A percentile compares a stretch with the other conserved stretches of the same genome.
phyloP scores from a whole-genome alignment of 371 early-diverging fungal species.

The Apophysomyces variabilis region DNA sequence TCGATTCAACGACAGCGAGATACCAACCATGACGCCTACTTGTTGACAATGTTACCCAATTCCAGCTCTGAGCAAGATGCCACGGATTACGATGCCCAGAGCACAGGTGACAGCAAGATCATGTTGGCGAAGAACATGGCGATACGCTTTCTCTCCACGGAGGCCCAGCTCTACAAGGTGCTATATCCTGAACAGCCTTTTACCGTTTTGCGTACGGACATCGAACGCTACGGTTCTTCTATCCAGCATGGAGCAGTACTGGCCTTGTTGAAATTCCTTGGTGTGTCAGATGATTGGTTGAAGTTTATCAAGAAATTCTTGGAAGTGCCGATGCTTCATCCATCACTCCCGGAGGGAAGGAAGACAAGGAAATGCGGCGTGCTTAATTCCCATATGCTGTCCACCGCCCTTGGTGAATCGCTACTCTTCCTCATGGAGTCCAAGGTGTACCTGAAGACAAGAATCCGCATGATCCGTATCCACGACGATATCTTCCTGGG shows the following conservation, averaged over 20 bases:
- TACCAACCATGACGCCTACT: neutral
- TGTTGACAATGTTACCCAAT: neutral
- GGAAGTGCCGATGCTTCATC: slow-evolving; percentile 17
- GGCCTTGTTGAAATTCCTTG: slow-evolving; percentile 19
- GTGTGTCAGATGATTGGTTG: slow-evolving; percentile 16
- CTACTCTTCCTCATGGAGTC: slow-evolving; percentile 22
- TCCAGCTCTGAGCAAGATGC: neutral
- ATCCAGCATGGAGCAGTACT: slow-evolving; percentile 18
- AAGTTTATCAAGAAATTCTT: slow-evolving; percentile 18
- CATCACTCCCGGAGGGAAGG: slow-evolving; percentile 8
- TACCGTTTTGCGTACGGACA: slow-evolving; percentile 23
- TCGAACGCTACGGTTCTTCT: slow-evolving; percentile 27
- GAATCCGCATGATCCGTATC: slow-evolving; percentile 14
- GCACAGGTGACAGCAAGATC: neutral
- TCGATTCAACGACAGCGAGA: neutral
- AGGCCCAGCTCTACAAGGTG: slow-evolving; percentile 18
- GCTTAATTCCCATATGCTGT: slow-evolving; percentile 19
- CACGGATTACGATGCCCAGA: neutral
- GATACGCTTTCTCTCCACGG: slow-evolving; percentile 16
- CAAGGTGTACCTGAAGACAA: slow-evolving; percentile 8
- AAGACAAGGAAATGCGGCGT: slow-evolving; percentile 15
- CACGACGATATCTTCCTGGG: slow-evolving; percentile 25
- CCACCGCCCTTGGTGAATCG: slow-evolving; percentile 17
- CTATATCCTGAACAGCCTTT: slow-evolving; percentile 10
- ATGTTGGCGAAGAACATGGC: slow-evolving; percentile 13